A percentile compares a stretch with the other conserved stretches of the same genome.
Evolutionary conservation across 805 yeast genomes (phyloP).

Genomic region (Saccharomycopsis sp.): DNA sequence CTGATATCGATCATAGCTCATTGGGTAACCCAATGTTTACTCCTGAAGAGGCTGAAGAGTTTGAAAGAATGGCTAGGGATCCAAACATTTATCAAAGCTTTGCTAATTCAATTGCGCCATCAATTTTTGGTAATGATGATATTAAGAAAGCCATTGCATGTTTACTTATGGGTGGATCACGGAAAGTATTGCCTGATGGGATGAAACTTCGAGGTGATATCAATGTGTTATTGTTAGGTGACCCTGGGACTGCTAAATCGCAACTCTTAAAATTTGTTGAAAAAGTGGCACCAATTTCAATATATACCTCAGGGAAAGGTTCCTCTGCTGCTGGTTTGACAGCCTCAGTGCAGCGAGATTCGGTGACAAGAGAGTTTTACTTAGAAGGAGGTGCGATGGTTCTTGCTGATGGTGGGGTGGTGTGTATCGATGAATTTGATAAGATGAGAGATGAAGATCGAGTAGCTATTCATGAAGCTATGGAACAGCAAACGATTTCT

Average conservation of each 20-base stretch:
- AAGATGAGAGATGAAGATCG: slow-evolving; percentile 99
- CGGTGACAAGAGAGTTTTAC: slow-evolving; percentile 81
- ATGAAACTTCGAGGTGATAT: slow-evolving; percentile 96
- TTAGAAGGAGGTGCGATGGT: slow-evolving; percentile 99
- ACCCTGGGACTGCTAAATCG: slow-evolving; percentile 98
- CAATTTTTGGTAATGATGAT: slow-evolving; percentile 89
- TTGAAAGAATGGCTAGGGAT: slow-evolving; percentile 67
- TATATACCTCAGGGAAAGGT: slow-evolving; percentile 97
- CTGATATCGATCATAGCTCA: slow-evolving; percentile 69
- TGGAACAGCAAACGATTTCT: slow-evolving; percentile 99
- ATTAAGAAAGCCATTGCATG: slow-evolving; percentile 93
- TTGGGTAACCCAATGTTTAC: slow-evolving; percentile 59
- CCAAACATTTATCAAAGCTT: slow-evolving; percentile 85
- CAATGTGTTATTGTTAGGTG: slow-evolving; percentile 88
- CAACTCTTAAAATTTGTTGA: slow-evolving; percentile 93
- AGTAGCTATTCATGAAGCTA: slow-evolving; percentile 98
- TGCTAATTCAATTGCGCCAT: slow-evolving; percentile 87
- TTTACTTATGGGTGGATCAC: slow-evolving; percentile 88
- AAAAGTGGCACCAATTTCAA: slow-evolving; percentile 88
- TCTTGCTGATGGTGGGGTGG: slow-evolving; percentile 98
- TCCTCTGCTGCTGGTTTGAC: slow-evolving; percentile 99
- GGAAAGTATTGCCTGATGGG: slow-evolving; percentile 88
- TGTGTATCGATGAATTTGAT: slow-evolving; percentile 98
- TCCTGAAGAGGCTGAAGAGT: slow-evolving; percentile 93
- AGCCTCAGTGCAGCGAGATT: slow-evolving; percentile 93